Percentiles rank a stretch among this genome's conserved stretches.
Evolutionary conservation across 148 eudicot species (phyloP).

Genomic region (Diospyros lotus): DNA sequence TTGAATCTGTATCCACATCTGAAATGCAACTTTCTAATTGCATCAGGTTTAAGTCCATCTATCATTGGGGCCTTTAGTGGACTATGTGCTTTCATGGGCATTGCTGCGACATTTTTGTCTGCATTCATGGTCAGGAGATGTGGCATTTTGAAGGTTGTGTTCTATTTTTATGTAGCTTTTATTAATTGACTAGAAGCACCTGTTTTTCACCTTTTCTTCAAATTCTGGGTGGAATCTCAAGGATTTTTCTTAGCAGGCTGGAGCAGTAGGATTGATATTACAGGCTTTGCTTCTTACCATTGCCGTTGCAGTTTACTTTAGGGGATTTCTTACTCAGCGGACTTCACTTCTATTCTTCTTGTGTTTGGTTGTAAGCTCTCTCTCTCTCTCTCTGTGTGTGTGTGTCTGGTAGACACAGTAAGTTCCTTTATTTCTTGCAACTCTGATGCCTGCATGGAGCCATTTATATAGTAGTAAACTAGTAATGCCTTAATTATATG

Average conservation of each 20-base stretch:
- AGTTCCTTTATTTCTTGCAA: no score
- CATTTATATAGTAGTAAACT: no score
- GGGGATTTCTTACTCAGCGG: slow-evolving; percentile 63
- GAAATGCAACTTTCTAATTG: background rate
- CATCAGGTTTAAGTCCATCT: slow-evolving; percentile 80
- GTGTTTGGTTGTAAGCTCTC: slow-evolving; percentile 75
- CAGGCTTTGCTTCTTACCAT: slow-evolving; percentile 81
- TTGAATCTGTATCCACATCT: background rate
- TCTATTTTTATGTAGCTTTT: slow-evolving; percentile 1
- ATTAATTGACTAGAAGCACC: background rate
- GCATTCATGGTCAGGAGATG: slow-evolving; percentile 61
- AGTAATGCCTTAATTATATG: no score
- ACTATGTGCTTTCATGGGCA: slow-evolving; percentile 93
- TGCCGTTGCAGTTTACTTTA: slow-evolving; percentile 87
- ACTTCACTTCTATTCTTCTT: slow-evolving; percentile 69
- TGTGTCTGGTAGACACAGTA: no score
- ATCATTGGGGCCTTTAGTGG: slow-evolving; percentile 88
- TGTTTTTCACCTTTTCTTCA: slow-evolving; percentile 9
- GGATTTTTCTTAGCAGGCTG: slow-evolving; percentile 57
- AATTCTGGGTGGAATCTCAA: slow-evolving; percentile 10
- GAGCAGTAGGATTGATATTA: slow-evolving; percentile 78
- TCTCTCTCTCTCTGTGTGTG: slow-evolving; percentile 11
- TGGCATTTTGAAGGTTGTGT: slow-evolving; percentile 92
- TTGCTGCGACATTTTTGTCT: slow-evolving; percentile 89
- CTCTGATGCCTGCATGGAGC: no score